A percentile compares a stretch with the other conserved stretches of the same genome.
Evolutionary conservation across 306 rosid genomes (phyloP).

Genomic region (barrel medic (Medicago truncatula)): MtrunA17r5.0-ANR NC_053042.1:45645501-45646000

Average conservation of each 20-base stretch:
- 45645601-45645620: conserved; percentile 8
- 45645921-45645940: conserved; percentile 14
- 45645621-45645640: conserved; percentile 15
- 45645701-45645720: background rate
- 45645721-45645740: background rate
- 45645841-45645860: too few species aligned
- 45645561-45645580: background rate
- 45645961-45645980: conserved; percentile 30
- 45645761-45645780: background rate
- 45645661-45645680: conserved; percentile 15
- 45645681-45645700: background rate
- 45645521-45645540: conserved; percentile 4
- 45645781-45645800: background rate
- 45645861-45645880: too few species aligned
- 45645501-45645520: conserved; percentile 30
- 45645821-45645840: background rate
- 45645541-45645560: background rate
- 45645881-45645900: background rate
- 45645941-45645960: conserved; percentile 16
- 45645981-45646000: conserved; percentile 40
- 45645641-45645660: conserved; percentile 17
- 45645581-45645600: conserved; percentile 17
- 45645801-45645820: background rate
- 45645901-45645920: conserved; percentile 31
- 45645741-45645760: background rate